Evolutionary conservation across 306 rosid species (phyloP).

Genomic region (Heteromeles arbutifolia): DNA sequence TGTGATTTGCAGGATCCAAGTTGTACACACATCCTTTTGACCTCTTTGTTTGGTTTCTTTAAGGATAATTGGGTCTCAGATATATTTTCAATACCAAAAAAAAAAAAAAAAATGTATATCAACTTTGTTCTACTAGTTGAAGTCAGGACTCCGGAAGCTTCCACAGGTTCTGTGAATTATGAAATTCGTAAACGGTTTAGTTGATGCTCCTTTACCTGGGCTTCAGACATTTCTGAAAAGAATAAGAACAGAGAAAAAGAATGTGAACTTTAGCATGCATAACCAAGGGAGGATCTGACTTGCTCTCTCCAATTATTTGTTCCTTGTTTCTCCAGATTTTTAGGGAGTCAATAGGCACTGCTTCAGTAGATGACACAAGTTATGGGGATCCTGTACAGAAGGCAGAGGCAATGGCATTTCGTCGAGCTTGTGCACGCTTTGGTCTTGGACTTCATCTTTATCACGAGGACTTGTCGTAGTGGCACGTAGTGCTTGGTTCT

Average conservation of each 20-base stretch:
- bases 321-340: conserved; percentile 39
- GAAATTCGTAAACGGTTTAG: neutral
- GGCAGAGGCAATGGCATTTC: conserved; percentile 95
- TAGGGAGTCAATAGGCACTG: conserved; percentile 83
- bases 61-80: neutral
- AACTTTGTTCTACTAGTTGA: neutral
- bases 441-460: conserved; percentile 87
- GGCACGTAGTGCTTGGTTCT: neutral
- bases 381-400: conserved; percentile 87
- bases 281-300: neutral
- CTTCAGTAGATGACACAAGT: conserved; percentile 52
- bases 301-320: neutral
- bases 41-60: neutral
- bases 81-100: neutral
- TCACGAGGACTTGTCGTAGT: conserved; percentile 55
- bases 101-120: no score
- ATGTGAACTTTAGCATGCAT: neutral
- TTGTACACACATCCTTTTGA: neutral
- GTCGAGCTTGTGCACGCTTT: conserved; percentile 88
- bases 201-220: neutral
- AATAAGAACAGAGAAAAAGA: neutral
- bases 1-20: neutral
- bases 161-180: neutral
- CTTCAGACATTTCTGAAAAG: neutral
- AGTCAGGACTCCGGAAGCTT: neutral